Conservation (phyloP, 2,329 filamentous ascomycete genomes). For the Xylariaceae sp. region DNA sequence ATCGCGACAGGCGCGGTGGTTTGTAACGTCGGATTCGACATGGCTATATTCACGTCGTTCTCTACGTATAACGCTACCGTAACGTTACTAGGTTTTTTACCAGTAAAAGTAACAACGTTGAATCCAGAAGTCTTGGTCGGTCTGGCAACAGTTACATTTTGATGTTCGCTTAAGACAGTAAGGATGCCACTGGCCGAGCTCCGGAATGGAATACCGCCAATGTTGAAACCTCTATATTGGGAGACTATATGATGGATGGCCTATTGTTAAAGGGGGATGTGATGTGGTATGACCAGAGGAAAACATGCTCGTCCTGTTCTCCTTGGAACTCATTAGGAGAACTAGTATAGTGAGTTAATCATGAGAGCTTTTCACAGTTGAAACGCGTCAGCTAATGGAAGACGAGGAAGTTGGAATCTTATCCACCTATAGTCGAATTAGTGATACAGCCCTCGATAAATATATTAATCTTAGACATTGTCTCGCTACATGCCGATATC, state of each 20-base stretch:
- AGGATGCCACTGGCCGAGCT: background rate
- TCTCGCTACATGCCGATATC: background rate
- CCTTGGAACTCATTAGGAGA: too few relatives aligned
- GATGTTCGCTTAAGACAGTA: conserved; percentile 4
- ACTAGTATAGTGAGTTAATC: background rate
- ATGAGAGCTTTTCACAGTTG: background rate
- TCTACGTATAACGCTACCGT: conserved; percentile 13
- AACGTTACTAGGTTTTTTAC: conserved; percentile 26
- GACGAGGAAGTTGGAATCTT: background rate
- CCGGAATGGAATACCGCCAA: background rate
- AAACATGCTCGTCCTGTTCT: background rate
- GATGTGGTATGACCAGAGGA: background rate
- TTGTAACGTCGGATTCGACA: conserved; percentile 13
- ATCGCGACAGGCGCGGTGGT: conserved; percentile 36
- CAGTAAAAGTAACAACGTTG: background rate
- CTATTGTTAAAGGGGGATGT: background rate
- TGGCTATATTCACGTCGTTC: conserved; percentile 4
- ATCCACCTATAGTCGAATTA: too few relatives aligned
- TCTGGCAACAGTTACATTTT: conserved; percentile 19
- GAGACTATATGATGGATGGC: too few relatives aligned
- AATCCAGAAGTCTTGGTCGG: background rate
- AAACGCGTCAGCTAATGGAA: background rate
- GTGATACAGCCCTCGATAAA: too few relatives aligned
- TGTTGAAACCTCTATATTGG: background rate
- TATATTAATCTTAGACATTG: conserved; percentile 1